Percentiles rank a stretch among this genome's conserved stretches.
phyloP scores from a whole-genome alignment of 108 stramenopile species.

The Cyclotella cryptica region DNA sequence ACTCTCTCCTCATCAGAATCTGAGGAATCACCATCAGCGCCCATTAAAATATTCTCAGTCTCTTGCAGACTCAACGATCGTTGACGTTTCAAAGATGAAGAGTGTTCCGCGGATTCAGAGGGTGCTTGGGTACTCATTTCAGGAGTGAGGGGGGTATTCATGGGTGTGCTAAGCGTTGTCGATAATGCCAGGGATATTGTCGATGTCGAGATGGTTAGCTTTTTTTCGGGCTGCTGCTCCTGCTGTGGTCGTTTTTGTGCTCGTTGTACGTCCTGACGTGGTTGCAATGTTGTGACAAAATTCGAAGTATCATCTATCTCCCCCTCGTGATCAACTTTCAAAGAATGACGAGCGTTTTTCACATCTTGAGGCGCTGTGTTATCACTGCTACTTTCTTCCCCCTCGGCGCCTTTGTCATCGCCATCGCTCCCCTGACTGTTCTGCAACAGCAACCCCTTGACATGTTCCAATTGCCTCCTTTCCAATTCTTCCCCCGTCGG shows the following conservation, averaged over 20 bases:
- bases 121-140: neutral
- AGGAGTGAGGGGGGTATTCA: constrained; percentile 7
- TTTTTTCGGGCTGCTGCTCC: neutral
- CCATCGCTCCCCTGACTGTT: neutral
- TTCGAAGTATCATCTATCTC: too few relatives aligned
- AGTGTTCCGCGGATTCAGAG: neutral
- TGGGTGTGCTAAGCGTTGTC: constrained; percentile 12
- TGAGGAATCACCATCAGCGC: neutral
- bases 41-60: constrained; percentile 31
- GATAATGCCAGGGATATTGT: constrained; percentile 27
- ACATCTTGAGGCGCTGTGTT: too few relatives aligned
- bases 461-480: neutral
- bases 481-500: constrained; percentile 8
- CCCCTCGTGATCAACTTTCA: too few relatives aligned
- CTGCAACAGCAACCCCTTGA: neutral
- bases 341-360: too few relatives aligned
- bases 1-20: constrained; percentile 5
- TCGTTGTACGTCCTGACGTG: too few relatives aligned
- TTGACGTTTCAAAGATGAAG: constrained; percentile 12
- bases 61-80: constrained; percentile 22
- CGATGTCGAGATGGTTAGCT: constrained; percentile 24
- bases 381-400: neutral
- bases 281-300: too few relatives aligned
- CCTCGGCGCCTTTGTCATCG: neutral
- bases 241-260: neutral